Evolutionary conservation across 768 basidiomycete genomes (phyloP).

Genomic region (Mycena maculata): DNA sequence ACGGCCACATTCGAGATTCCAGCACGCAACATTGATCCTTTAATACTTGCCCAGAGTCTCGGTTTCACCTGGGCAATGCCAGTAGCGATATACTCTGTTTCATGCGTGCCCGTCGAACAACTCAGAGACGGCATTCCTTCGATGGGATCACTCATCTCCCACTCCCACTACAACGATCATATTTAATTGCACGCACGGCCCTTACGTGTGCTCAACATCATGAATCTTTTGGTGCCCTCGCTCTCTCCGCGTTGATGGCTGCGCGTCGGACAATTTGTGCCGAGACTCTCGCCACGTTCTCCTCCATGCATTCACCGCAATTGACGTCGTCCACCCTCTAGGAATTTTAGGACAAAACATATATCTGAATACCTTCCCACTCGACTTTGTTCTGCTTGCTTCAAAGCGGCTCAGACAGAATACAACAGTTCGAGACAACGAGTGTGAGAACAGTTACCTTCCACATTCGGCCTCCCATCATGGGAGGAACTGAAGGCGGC

Average conservation of each 20-base stretch:
- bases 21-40: not conserved
- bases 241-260: not conserved
- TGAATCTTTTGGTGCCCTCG: not conserved
- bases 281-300: not conserved
- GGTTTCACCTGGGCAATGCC: constrained; percentile 10
- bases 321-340: not conserved
- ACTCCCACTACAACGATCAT: not conserved
- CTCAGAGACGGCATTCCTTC: constrained; percentile 10
- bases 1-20: not conserved
- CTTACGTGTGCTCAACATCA: not conserved
- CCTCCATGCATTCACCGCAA: not conserved
- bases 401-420: not conserved
- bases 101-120: not conserved
- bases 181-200: not conserved
- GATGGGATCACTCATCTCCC: not conserved
- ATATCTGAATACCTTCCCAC: not conserved
- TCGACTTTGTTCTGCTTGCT: not conserved
- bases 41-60: not conserved
- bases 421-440: not conserved
- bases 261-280: not conserved
- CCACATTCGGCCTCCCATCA: not conserved
- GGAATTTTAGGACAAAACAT: not conserved
- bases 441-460: constrained; percentile 5
- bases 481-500: constrained; percentile 1
- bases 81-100: not conserved